Base-by-base conservation (phyloP, 2,329 filamentous ascomycete genomes). In the Tolypocladium album region DNA sequence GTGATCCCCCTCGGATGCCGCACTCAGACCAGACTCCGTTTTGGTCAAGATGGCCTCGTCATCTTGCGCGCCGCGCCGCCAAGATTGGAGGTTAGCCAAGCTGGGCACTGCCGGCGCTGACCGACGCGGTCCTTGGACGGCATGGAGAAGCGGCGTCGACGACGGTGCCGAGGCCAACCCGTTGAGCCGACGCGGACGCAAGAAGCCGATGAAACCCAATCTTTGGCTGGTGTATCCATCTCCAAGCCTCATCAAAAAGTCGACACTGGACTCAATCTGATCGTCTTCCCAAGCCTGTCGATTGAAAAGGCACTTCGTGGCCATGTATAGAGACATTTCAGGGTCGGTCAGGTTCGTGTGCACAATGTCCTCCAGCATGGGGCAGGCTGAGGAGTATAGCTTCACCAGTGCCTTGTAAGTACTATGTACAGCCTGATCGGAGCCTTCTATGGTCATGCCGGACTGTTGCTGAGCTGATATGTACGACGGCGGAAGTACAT, bases 221-320 rank as follows among this genome's bases (percentile, higher is more conserved):
- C 70, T 70, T 3, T 76, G 74, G 2, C 55, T 22, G 20, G 70
- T 65, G 42, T 77, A 75, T 1, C 75, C 75, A 57, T 73, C 74
- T 11, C 82, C 82, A 0, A 84, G 74, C 13, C 70, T 72, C 43
- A 80, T 66, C 39, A 85, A 70, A 57, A 83, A 84, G 22, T 82
- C 79, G 47, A 73, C 74, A 8, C 76, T 78, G 5, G 79, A 79
- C 12, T 67, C 65, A 12, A 83, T 78, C 11, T 76, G 75, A 53
- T 75, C 74, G 9, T 77, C 66, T 9, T 68, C 61, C 82, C 82
- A 85, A 2, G 74, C 71, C 11, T 77, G 74, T 58, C 76, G 75
- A 50, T 76, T 75, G 56, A 82, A 70, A n/a, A 82, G 72, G 43
- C 72, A 72, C n/a, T 75, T 71, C 1, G 79, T 71, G 3, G 4